Conservation (phyloP, 2,329 filamentous ascomycete genomes). For the Aaosphaeria pasadenensis region DNA sequence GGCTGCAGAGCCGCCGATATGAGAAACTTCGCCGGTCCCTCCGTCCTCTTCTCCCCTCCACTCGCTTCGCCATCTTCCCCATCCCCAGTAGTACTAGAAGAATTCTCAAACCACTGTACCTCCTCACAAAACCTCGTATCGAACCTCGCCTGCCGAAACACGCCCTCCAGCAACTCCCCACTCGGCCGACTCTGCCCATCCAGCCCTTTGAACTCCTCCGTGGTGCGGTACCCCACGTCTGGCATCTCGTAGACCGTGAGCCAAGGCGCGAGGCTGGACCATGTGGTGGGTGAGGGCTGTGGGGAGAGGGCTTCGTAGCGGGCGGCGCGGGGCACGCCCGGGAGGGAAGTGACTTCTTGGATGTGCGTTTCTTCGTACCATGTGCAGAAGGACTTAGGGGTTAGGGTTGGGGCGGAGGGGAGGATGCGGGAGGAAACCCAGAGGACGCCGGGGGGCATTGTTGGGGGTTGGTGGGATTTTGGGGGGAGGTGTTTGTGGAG, state of each 20-base stretch:
- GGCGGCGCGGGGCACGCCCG: slow-evolving; percentile 19
- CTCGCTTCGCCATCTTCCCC: neutral
- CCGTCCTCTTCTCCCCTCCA: neutral
- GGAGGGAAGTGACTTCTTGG: slow-evolving; percentile 14
- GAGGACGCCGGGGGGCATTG: slow-evolving; percentile 23
- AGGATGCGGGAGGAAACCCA: slow-evolving; percentile 20
- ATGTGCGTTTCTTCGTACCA: slow-evolving; percentile 29
- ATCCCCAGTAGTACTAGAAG: slow-evolving; percentile 1
- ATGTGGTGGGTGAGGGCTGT: slow-evolving; percentile 1
- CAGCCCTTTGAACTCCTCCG: slow-evolving; percentile 18
- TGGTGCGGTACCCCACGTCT: slow-evolving; percentile 16
- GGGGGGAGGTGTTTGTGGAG: neutral
- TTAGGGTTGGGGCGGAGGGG: slow-evolving; percentile 2
- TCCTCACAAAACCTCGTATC: slow-evolving; percentile 25
- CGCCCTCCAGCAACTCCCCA: slow-evolving; percentile 11
- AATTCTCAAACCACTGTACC: neutral
- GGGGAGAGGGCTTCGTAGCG: slow-evolving; percentile 19
- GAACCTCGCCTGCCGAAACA: slow-evolving; percentile 25
- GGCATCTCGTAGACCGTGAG: slow-evolving; percentile 27
- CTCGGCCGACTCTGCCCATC: slow-evolving; percentile 18
- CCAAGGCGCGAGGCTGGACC: slow-evolving; percentile 15
- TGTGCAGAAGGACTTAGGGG: slow-evolving; percentile 11
- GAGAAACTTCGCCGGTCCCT: slow-evolving; percentile 9
- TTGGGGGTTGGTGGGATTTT: neutral
- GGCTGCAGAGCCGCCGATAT: slow-evolving; percentile 10